These are phyloP conservation scores for Astrocystis sublimbata DNA, from an alignment of 495 filamentous ascomycete genomes.

Conservation along the genomic window DNA sequence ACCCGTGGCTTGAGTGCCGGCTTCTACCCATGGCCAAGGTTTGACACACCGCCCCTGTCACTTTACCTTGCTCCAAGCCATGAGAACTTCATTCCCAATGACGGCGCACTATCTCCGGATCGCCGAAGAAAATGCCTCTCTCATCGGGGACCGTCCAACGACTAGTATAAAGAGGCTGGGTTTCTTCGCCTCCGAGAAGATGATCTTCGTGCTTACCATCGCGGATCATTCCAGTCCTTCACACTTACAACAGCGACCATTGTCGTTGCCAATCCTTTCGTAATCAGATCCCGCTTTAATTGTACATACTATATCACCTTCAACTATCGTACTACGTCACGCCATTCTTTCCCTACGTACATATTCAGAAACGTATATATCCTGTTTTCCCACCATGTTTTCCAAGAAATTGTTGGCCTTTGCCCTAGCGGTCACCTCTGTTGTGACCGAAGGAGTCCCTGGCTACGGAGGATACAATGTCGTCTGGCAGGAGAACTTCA, in stretches of 20 bases:
- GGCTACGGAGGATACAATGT: slow-evolving; percentile 34
- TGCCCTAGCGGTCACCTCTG: slow-evolving; percentile 22
- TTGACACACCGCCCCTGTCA: not conserved
- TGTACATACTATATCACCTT: not conserved
- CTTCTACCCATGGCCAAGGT: slow-evolving; percentile 1
- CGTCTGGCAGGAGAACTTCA: slow-evolving; percentile 44
- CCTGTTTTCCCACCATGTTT: slow-evolving; percentile 59
- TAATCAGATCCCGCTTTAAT: not conserved
- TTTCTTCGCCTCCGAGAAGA: slow-evolving; percentile 10
- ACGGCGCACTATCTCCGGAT: not conserved
- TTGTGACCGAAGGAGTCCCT: slow-evolving; percentile 36
- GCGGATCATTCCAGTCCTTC: slow-evolving; percentile 1
- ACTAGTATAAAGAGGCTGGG: slow-evolving; percentile 13
- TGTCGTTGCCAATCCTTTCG: slow-evolving; percentile 1
- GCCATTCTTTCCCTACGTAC: not conserved
- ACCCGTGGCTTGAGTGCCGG: slow-evolving; percentile 2
- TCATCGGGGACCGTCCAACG: not conserved
- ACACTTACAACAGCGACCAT: not conserved
- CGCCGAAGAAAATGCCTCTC: not conserved
- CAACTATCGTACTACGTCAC: not conserved
- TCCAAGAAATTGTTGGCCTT: slow-evolving; percentile 35
- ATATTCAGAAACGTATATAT: slow-evolving; percentile 3
- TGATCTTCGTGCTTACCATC: slow-evolving; percentile 1
- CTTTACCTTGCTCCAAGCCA: not conserved
- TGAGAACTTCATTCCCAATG: slow-evolving; percentile 6